These are phyloP conservation scores for Colletotrichum incanum DNA, from an alignment of 2,329 filamentous ascomycete genomes.

Conservation along the genomic window DNA sequence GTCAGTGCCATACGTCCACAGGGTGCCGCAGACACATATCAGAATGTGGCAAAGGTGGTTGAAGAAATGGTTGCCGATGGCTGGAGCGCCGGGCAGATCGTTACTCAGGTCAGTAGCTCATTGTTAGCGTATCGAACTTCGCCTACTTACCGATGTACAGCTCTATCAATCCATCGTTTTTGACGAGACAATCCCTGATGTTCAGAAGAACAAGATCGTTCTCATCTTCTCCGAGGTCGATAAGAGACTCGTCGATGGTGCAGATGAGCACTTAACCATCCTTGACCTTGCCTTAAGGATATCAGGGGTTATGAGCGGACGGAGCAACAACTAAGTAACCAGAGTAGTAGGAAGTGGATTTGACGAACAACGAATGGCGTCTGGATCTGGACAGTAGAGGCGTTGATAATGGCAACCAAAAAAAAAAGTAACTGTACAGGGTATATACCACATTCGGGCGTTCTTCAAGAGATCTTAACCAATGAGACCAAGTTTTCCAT, in stretches of 20 bases:
- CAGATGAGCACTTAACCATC: slow-evolving; percentile 94
- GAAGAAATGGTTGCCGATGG: slow-evolving; percentile 95
- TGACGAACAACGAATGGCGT: slow-evolving; percentile 24
- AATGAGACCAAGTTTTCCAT: slow-evolving; percentile 70
- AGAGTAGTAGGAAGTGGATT: neutral
- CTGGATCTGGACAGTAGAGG: slow-evolving; percentile 30
- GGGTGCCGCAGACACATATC: slow-evolving; percentile 76
- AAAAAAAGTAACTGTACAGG: slow-evolving; percentile 21
- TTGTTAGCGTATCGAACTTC: neutral
- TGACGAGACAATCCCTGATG: slow-evolving; percentile 86
- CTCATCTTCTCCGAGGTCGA: slow-evolving; percentile 94
- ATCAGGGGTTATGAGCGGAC: slow-evolving; percentile 76
- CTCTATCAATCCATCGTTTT: slow-evolving; percentile 87
- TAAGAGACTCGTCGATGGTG: slow-evolving; percentile 93
- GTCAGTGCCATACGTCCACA: slow-evolving; percentile 83
- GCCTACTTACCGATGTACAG: slow-evolving; percentile 56
- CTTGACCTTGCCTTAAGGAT: slow-evolving; percentile 88
- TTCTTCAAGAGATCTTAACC: slow-evolving; percentile 49
- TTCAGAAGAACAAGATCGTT: slow-evolving; percentile 92
- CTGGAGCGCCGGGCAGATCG: slow-evolving; percentile 93
- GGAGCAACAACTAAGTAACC: slow-evolving; percentile 45
- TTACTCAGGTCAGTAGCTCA: slow-evolving; percentile 76
- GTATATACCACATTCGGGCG: slow-evolving; percentile 27
- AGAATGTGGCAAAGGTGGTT: slow-evolving; percentile 82
- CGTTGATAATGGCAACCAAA: slow-evolving; percentile 26